Evolutionary conservation across 2,329 filamentous ascomycete species (phyloP), one percentile per base, ranked within the genome.

Genomic region (Colletotrichum cereale): DNA sequence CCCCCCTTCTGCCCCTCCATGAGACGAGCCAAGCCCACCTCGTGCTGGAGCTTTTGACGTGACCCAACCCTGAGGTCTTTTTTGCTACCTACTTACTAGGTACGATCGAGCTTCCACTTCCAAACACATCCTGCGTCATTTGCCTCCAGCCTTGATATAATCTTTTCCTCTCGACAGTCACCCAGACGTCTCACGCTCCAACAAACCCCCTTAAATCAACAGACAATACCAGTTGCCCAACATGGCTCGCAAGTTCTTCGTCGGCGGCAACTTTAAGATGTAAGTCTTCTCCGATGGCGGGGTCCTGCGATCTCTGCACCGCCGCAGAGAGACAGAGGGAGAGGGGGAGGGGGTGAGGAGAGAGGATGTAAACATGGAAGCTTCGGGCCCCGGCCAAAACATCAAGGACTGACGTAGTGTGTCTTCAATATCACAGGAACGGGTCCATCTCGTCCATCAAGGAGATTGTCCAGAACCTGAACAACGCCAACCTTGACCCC

Each of bases 231-330:
- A 73, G 79, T 78, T 77, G 78, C 78, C 85, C 89, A 94, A 80
- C 80, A 97, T 97, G 95, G 89, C 92, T 89, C 95, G 95, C 88
- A 93, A 95, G 88, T 97, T 97, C 89, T 97, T 97, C 84, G 93
- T 97, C 84, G 95, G 95, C 84, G 95, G 95, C 82, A 99, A 99
- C 92, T 98, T 98, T 88, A 98, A 99, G 90, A 98, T 98, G 95
- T 97, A 86, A 82, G 89, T 83, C 58, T 47, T 65, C 47, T 21
- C 34, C 55, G 55, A 36, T 67, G 64, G 55, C 44, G 67, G 66
- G 62, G 71, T 66, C 44, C 53, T n/a, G 53, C 24, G 18, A 65
- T 40, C 62, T 67, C 52, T 67, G 50, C 67, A 56, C 47, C 29
- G 34, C 38, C 61, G 18, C 12, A 60, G 29, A 64, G 57, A 52